Conservation (phyloP, 2,329 filamentous ascomycete species). For the Pseudogymnoascus sp. region DNA sequence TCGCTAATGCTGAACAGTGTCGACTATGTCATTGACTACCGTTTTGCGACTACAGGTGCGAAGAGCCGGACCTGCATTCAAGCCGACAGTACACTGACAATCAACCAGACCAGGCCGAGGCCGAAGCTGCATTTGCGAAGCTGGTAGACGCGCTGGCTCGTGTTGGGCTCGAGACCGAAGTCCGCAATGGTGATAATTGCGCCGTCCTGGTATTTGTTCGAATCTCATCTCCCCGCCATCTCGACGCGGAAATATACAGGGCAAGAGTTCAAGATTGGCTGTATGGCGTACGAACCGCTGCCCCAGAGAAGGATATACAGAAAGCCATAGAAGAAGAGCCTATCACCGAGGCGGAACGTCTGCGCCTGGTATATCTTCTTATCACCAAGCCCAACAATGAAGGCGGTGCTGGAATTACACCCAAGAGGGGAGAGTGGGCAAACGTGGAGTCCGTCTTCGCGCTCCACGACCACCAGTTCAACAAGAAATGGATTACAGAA, state of each 20-base stretch:
- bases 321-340: conserved; percentile 63
- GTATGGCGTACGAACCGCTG: conserved; percentile 69
- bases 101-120: conserved; percentile 53
- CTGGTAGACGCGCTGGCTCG: conserved; percentile 66
- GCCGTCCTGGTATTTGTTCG: conserved; percentile 78
- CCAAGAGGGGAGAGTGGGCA: conserved; percentile 61
- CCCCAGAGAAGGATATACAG: conserved; percentile 64
- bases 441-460: conserved; percentile 67
- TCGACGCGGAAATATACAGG: conserved; percentile 75
- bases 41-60: conserved; percentile 59
- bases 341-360: conserved; percentile 77
- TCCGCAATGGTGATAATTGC: conserved; percentile 66
- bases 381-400: conserved; percentile 65
- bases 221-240: conserved; percentile 63
- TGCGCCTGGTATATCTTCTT: conserved; percentile 79
- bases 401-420: conserved; percentile 70
- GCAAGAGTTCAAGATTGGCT: conserved; percentile 91
- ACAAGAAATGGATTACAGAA: conserved; percentile 64
- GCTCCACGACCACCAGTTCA: conserved; percentile 68
- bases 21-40: conserved; percentile 81
- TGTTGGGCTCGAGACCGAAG: conserved; percentile 80
- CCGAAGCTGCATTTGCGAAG: conserved; percentile 66
- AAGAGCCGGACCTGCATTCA: neutral
- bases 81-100: neutral
- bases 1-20: conserved; percentile 42